phyloP scores from a whole-genome alignment of 306 rosid species.

The Prunus dulcis region DNA sequence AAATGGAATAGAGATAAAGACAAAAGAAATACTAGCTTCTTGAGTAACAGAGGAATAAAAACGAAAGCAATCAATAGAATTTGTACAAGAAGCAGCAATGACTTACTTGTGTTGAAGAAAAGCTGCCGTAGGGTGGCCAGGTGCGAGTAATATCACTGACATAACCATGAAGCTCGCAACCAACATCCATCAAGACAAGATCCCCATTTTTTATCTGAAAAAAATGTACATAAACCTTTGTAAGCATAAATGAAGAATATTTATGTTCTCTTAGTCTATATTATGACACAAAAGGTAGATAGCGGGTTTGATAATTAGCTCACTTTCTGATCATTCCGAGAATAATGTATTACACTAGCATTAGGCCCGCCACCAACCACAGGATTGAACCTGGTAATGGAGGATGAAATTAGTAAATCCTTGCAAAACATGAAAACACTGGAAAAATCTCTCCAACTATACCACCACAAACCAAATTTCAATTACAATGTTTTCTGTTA shows the following conservation, averaged over 20 bases:
- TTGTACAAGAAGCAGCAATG: background rate
- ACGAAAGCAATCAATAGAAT: background rate
- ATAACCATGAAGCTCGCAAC: conserved; percentile 93
- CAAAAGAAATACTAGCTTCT: background rate
- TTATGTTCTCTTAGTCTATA: background rate
- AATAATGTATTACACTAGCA: conserved; percentile 82
- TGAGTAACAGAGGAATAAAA: background rate
- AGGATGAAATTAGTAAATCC: conserved; percentile 20
- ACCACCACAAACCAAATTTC: background rate
- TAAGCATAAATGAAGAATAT: background rate
- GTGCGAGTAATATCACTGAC: conserved; percentile 92
- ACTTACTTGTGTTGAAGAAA: conserved; percentile 74
- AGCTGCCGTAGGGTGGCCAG: conserved; percentile 94
- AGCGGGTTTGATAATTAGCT: conserved; percentile 20
- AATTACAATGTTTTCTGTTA: background rate
- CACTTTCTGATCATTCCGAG: conserved; percentile 91
- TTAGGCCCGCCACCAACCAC: conserved; percentile 97
- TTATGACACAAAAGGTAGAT: background rate
- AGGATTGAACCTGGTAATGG: conserved; percentile 71
- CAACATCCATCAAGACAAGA: conserved; percentile 94
- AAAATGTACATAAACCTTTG: conserved; percentile 6
- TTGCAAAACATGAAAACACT: background rate
- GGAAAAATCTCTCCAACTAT: conserved; percentile 8
- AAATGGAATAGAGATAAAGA: background rate
- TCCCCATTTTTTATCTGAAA: conserved; percentile 79